phyloP scores from a whole-genome alignment of 2,329 filamentous ascomycete genomes.

The Cladosporium phlei region DNA sequence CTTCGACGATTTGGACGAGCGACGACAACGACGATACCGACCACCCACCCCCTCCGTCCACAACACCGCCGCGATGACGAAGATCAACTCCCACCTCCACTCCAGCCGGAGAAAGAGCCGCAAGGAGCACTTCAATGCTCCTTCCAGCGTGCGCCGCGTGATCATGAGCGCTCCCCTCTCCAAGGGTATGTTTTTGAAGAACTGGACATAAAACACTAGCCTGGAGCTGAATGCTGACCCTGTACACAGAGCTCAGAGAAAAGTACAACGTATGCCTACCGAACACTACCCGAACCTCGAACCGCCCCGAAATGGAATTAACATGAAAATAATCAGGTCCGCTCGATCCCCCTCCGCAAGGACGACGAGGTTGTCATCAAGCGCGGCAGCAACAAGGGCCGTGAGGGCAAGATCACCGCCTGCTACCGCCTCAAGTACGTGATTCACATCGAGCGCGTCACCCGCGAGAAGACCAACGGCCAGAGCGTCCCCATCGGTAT shows the following conservation, averaged over 20 bases:
- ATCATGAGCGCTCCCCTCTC: constrained; percentile 95
- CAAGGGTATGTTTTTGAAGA: constrained; percentile 54
- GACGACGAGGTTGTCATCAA: constrained; percentile 78
- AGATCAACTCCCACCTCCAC: constrained; percentile 62
- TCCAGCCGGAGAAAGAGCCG: constrained; percentile 97
- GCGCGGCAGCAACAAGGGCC: constrained; percentile 92
- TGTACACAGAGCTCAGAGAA: constrained; percentile 68
- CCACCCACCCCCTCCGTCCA: constrained; percentile 16
- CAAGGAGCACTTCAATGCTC: constrained; percentile 95
- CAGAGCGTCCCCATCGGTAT: constrained; percentile 92
- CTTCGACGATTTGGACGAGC: too few species aligned
- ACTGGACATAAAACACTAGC: constrained; percentile 12
- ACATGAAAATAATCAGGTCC: constrained; percentile 58
- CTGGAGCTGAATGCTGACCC: constrained; percentile 21
- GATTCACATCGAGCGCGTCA: constrained; percentile 94
- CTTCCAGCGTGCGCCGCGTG: constrained; percentile 86
- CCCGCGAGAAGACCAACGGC: constrained; percentile 95
- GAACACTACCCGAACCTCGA: not conserved
- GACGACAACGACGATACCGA: constrained; percentile 21
- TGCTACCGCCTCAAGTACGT: constrained; percentile 98
- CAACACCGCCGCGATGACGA: constrained; percentile 59
- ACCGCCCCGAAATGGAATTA: constrained; percentile 12
- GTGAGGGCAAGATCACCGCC: constrained; percentile 95
- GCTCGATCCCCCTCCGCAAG: constrained; percentile 94
- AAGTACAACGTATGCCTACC: constrained; percentile 79